phyloP scores from a whole-genome alignment of 2,329 filamentous ascomycete genomes.

The Aspergillus sp. region DNA sequence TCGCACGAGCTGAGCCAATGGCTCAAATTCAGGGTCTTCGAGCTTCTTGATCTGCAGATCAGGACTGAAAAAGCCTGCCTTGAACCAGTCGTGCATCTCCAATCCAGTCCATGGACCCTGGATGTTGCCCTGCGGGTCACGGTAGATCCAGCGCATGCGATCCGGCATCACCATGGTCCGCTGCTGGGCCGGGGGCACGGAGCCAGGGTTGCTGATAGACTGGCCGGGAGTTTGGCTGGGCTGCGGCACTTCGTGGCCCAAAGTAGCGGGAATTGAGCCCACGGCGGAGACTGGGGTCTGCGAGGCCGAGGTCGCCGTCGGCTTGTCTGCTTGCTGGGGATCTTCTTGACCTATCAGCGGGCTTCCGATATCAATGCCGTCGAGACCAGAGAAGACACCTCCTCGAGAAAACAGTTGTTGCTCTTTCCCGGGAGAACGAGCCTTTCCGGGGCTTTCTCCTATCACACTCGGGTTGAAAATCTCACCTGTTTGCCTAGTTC shows the following conservation, averaged over 20 bases:
- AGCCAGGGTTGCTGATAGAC: constrained; percentile 47
- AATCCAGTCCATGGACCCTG: constrained; percentile 94
- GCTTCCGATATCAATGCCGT: not conserved
- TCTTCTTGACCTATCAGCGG: constrained; percentile 13
- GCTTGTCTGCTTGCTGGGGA: constrained; percentile 23
- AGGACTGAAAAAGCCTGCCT: constrained; percentile 93
- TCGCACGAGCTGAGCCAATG: constrained; percentile 86
- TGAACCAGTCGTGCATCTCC: constrained; percentile 99
- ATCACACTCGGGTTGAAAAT: not conserved
- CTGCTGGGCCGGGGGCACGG: constrained; percentile 64
- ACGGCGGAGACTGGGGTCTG: constrained; percentile 34
- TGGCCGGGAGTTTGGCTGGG: constrained; percentile 31
- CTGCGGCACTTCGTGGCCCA: constrained; percentile 27
- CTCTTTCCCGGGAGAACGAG: not conserved
- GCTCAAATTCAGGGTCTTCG: constrained; percentile 91
- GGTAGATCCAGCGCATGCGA: constrained; percentile 97
- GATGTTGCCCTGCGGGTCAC: constrained; percentile 85
- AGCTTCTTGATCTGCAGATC: constrained; percentile 92
- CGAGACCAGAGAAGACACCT: constrained; percentile 1
- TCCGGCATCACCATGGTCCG: constrained; percentile 99
- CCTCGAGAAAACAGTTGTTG: not conserved
- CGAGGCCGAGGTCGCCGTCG: constrained; percentile 26
- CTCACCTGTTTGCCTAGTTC: constrained; percentile 54
- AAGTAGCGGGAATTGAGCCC: constrained; percentile 24
- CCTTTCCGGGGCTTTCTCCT: too few species aligned